Evolutionary conservation across 2,329 filamentous ascomycete species (phyloP).

Genomic region (Penicillium digitatum): DNA sequence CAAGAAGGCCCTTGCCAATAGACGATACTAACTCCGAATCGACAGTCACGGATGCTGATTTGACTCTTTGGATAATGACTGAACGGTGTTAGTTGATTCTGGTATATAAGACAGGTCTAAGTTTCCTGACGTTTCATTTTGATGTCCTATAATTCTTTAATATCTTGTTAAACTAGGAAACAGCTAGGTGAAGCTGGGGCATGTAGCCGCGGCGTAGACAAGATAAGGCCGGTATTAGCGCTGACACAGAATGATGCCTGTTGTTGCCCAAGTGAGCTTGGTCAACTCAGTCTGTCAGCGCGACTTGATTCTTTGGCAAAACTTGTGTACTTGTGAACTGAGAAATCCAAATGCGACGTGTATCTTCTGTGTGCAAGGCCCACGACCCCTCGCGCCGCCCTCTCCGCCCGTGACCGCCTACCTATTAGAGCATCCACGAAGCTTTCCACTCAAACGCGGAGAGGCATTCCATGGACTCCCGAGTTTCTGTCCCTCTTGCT

Average conservation of each 20-base stretch:
- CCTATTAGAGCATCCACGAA: slow-evolving; percentile 16
- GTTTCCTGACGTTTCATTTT: slow-evolving; percentile 3
- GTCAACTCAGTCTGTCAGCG: not conserved
- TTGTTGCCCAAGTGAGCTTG: not conserved
- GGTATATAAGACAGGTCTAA: not conserved
- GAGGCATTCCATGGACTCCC: slow-evolving; percentile 15
- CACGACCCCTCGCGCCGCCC: not conserved
- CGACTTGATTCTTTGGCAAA: not conserved
- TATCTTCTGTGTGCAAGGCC: not conserved
- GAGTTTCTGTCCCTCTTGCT: slow-evolving; percentile 10
- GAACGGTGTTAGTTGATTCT: slow-evolving; percentile 11
- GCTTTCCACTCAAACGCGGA: slow-evolving; percentile 21
- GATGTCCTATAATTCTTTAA: not conserved
- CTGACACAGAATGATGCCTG: not conserved
- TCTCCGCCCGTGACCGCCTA: slow-evolving; percentile 18
- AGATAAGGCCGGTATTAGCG: not conserved
- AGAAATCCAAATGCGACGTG: not conserved
- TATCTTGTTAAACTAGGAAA: not conserved
- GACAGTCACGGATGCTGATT: slow-evolving; percentile 92
- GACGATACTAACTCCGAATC: slow-evolving; percentile 85
- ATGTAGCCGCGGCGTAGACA: not conserved
- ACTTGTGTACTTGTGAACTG: not conserved
- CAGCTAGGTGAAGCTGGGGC: not conserved
- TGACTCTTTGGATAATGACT: slow-evolving; percentile 91
- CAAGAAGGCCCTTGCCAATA: slow-evolving; percentile 83